A percentile compares a stretch with the other conserved stretches of the same genome.
Conservation (phyloP, 768 basidiomycete genomes). For the Clavaria fumosa region DNA sequence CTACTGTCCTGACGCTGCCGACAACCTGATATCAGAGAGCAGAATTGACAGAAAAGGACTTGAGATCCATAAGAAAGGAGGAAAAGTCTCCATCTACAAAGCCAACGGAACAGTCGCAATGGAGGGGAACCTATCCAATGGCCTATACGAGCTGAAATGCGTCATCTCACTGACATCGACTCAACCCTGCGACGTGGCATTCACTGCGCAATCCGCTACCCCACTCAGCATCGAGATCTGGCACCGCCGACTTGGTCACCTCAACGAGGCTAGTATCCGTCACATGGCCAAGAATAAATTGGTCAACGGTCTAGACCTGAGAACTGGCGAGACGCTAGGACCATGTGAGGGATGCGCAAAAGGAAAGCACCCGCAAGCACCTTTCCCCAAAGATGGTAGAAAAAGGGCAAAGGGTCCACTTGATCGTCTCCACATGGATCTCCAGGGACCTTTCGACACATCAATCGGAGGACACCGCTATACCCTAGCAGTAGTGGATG, state of each 20-base stretch:
- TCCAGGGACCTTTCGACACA: neutral
- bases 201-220: neutral
- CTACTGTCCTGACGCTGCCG: too few relatives aligned
- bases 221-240: neutral
- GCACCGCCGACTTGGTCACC: neutral
- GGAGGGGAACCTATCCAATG: neutral
- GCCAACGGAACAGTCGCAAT: neutral
- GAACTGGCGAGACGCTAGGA: neutral
- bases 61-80: too few relatives aligned
- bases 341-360: constrained; percentile 6
- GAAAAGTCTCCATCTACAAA: neutral
- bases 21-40: too few relatives aligned
- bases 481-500: constrained; percentile 1
- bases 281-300: neutral
- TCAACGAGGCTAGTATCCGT: neutral
- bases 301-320: constrained; percentile 1
- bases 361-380: constrained; percentile 4
- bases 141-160: neutral
- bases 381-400: constrained; percentile 2
- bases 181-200: neutral
- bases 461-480: constrained; percentile 3
- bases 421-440: too few relatives aligned
- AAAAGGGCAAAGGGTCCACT: neutral
- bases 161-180: neutral
- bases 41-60: too few relatives aligned